A percentile compares a stretch with the other conserved stretches of the same genome.
These are phyloP conservation scores for Syzygium syzygioides DNA, from an alignment of 441 rosid genomes.

Conservation along the genomic window DNA sequence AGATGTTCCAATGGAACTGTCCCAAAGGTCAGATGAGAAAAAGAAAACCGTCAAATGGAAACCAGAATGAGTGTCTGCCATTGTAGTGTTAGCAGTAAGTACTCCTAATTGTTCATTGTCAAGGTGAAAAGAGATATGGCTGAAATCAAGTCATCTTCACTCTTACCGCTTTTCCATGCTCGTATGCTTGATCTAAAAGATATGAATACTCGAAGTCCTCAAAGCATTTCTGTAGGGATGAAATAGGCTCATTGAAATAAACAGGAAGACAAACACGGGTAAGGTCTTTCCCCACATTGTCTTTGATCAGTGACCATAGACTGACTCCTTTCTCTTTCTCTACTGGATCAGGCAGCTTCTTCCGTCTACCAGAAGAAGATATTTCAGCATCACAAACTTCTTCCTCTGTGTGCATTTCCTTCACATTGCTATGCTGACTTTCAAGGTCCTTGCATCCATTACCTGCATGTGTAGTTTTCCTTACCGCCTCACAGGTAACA, in stretches of 20 bases:
- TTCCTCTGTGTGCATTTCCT: slow-evolving; percentile 32
- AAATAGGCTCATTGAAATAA: slow-evolving; percentile 92
- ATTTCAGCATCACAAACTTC: slow-evolving; percentile 23
- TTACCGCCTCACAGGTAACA: slow-evolving; percentile 25
- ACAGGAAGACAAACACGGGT: slow-evolving; percentile 97
- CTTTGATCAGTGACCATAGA: slow-evolving; percentile 96
- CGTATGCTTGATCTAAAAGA: slow-evolving; percentile 75
- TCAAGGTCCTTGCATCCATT: slow-evolving; percentile 10
- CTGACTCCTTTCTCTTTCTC: slow-evolving; percentile 96
- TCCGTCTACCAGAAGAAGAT: slow-evolving; percentile 54
- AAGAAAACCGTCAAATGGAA: background rate
- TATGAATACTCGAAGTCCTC: slow-evolving; percentile 84
- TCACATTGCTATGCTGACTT: slow-evolving; percentile 20
- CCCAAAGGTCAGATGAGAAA: background rate
- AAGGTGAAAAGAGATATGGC: background rate
- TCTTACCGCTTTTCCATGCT: slow-evolving; percentile 74
- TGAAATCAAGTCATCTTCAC: background rate
- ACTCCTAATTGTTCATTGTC: background rate
- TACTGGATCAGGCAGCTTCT: slow-evolving; percentile 82
- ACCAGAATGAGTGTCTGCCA: background rate
- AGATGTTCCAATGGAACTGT: background rate
- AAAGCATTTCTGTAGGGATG: slow-evolving; percentile 92
- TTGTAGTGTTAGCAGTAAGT: background rate
- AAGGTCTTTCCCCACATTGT: slow-evolving; percentile 94
- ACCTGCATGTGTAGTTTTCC: slow-evolving; percentile 14